Percentiles rank a stretch among this genome's conserved stretches.
These are phyloP conservation scores for Begonia masoniana DNA, from an alignment of 306 rosid species.

Conservation along the genomic window DNA sequence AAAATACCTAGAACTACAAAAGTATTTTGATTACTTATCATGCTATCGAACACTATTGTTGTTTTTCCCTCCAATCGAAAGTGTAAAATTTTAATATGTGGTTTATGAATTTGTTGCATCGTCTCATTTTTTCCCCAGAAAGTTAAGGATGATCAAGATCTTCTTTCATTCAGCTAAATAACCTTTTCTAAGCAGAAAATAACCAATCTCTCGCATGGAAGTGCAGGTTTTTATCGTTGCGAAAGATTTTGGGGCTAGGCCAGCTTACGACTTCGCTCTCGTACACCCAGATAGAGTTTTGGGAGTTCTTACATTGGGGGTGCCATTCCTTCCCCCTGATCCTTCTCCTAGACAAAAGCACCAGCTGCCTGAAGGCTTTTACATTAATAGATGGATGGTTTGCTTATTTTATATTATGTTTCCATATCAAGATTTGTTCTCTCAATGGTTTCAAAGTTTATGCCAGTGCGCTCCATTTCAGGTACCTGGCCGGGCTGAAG, in stretches of 20 bases:
- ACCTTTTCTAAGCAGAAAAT: too few species aligned
- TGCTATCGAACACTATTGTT: too few species aligned
- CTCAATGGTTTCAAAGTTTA: too few species aligned
- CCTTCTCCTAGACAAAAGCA: slow-evolving; percentile 6
- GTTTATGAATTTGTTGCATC: too few species aligned
- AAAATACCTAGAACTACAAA: too few species aligned
- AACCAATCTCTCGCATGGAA: too few species aligned
- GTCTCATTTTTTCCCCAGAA: too few species aligned
- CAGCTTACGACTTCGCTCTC: slow-evolving; percentile 39
- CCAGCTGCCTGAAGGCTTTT: slow-evolving; percentile 59
- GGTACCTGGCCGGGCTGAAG: slow-evolving; percentile 80
- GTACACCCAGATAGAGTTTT: slow-evolving; percentile 49
- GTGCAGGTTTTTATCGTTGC: slow-evolving; percentile 47
- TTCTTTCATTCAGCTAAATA: too few species aligned
- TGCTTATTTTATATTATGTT: not conserved
- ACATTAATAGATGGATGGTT: slow-evolving; percentile 67
- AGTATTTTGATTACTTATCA: too few species aligned
- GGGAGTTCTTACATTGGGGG: slow-evolving; percentile 63
- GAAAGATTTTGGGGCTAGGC: slow-evolving; percentile 61
- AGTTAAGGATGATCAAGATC: too few species aligned
- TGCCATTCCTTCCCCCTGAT: slow-evolving; percentile 40
- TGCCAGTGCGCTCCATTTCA: not conserved
- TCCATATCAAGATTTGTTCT: not conserved
- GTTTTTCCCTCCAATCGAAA: too few species aligned
- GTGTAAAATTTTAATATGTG: too few species aligned